Base-by-base conservation (phyloP, 1,284 basidiomycete species). In the Prillingera fragicola region DNA sequence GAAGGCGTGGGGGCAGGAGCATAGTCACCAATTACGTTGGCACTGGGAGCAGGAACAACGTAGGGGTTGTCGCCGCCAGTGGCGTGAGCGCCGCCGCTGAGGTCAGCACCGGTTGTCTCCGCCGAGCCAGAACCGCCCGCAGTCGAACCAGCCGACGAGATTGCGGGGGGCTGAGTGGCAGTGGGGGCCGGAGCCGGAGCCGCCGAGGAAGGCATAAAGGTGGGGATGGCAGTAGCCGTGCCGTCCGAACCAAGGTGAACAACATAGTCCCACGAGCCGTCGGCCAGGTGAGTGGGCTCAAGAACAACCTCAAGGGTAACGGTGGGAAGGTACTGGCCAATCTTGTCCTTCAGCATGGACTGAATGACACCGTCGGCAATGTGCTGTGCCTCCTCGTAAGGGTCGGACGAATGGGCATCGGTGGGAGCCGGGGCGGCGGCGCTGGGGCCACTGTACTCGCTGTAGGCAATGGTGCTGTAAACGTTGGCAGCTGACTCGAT, bases 251-350 rank as follows among this genome's bases (percentile, higher is more conserved):
- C 68, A 18, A 71, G 53, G 36, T 63, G 54, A 8, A 70, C 62
- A 26, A 69, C 59, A 29, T 71, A 71, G 43, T 71, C 68, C 70
- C 68, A 71, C 7, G 57, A 43, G 26, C 68, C 70, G 40, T 71
- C 68, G 21, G 68, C 55, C 45, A 66, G 62, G 61, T 69, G 68
- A 35, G 68, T 69, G 21, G 70, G 70, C 42, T 63, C 53, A 38
- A 71, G 54, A 5, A 69, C 51, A 19, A 71, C 56, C 43, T 70
- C 59, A n/a, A 71, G 53, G 8, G 70, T 71, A 29, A 70, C 55
- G 2, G 70, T 71, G 5, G 70, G 70, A 48, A 71, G 46, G 24
- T 45, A 38, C 39, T 56, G 38, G 13, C 59, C 63, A n/a, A 63
- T 46, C 42, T 60, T 52, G 15, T 54, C 52, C n/a, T 55, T 47